Percentiles rank a stretch among this genome's conserved stretches.
phyloP scores from a whole-genome alignment of 148 eudicot genomes.

The Rhododendron griersonianum region DNA sequence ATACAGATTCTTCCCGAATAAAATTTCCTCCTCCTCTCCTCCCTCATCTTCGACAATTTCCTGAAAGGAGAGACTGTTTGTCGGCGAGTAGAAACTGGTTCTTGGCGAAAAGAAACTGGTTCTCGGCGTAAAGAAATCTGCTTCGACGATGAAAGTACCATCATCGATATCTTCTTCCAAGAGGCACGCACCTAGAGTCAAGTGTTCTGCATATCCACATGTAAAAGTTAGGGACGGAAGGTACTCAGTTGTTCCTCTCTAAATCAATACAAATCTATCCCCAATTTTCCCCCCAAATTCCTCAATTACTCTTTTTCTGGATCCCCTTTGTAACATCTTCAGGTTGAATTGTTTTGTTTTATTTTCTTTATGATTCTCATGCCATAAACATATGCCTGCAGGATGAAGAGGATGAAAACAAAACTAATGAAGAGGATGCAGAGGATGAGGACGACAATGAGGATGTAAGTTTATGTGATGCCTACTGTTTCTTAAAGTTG shows the following conservation, averaged over 20 bases:
- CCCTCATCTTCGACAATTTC: constrained; percentile 7
- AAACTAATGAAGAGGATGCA: constrained; percentile 39
- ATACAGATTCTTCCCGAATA: background rate
- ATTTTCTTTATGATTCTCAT: constrained; percentile 1
- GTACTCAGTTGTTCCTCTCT: too few species aligned
- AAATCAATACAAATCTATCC: too few species aligned
- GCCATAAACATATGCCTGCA: constrained; percentile 16
- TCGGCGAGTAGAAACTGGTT: constrained; percentile 16
- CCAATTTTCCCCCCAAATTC: too few species aligned
- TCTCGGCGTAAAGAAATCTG: background rate
- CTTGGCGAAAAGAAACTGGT: background rate
- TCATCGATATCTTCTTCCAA: background rate
- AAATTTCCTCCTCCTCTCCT: constrained; percentile 1
- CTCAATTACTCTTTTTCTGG: too few species aligned
- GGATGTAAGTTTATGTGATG: constrained; percentile 47
- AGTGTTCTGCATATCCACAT: background rate
- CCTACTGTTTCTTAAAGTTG: constrained; percentile 1
- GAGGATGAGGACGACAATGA: constrained; percentile 88
- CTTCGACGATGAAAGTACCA: background rate
- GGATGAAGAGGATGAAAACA: constrained; percentile 32
- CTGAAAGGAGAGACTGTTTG: background rate
- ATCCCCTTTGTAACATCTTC: too few species aligned
- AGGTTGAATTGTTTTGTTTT: background rate
- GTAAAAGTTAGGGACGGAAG: too few species aligned
- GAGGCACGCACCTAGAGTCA: background rate